Evolutionary conservation across 1,284 basidiomycete species (phyloP), one percentile per base, ranked within the genome.

Genomic region (Violaceomyces palustris): DNA sequence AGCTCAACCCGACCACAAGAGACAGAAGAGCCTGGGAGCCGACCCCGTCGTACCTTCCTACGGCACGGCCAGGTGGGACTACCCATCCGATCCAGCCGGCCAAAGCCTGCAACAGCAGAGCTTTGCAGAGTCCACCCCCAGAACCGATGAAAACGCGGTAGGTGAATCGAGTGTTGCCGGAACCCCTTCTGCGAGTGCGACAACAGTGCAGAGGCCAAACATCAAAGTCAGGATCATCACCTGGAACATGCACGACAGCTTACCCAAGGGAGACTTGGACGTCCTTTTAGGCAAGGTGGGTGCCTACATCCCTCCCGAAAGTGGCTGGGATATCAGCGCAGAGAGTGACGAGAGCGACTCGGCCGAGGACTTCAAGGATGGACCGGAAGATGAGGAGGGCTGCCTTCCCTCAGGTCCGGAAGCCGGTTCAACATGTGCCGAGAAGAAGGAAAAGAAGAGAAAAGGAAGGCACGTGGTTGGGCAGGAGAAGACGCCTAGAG

Each of bases 231-330:
- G 76, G 36, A 69, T 78, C 40, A 71, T 77, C 33, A 78, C 77
- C 2, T 79, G 78, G 78, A 79, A 79, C 51, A 77, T 78, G 75
- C 62, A 65, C 36, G 77, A 75, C 9, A 72, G 74, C 2, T 50
- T 79, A 24, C 76, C 77, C 33, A 65, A 87, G 82, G 87, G 87
- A 9, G 82, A 89, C 66, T 74, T 89, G 33, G 79, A 81, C 57
- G 83, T 87, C 42, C 76, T 89, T 5, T 75, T 89, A 12, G 87
- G 86, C 21, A 77, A 77, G 30, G 81, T 87, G 7, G 80, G 80
- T 5, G 71, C 77, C 12, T 81, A 83, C 61, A 75, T 74, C 27
- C 64, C 75, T 14, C 58, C 75, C 3, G 51, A 50, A n/a, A 39
- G 40, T 3, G 59, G 46, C 15, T 68, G 65, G 65, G 65, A 68